Evolutionary conservation across 2,329 filamentous ascomycete species (phyloP), one percentile per base, ranked within the genome.

Genomic region (Nemania diffusa): DNA sequence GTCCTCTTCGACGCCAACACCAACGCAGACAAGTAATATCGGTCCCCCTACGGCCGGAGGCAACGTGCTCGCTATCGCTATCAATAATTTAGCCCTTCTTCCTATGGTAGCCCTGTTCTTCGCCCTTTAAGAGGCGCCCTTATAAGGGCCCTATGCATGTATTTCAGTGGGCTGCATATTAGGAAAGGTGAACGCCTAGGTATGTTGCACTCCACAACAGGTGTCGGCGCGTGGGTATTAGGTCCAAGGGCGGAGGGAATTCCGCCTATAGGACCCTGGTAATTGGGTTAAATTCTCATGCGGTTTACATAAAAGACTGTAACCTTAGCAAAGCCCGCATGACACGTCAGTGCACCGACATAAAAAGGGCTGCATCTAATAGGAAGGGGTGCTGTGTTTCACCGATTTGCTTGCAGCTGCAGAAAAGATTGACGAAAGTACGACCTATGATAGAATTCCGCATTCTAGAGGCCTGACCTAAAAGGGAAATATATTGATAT

Each of bases 41-140:
- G 34, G 32, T n/a, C 58, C 64, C 15, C 4, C 51, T 17, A 46
- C n/a, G 17, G 64, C 15, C 6, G 70, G 64, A 5, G 66, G 53
- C 24, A 55, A 32, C 52, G 42, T 34, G 9, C 24, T n/a, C n/a
- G n/a, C n/a, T n/a, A n/a, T 74, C 53, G 46, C 60, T 29, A 48
- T 67, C n/a, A 72, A 67, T 65, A 67, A 69, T 61, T 58, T 75
- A 6, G 72, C 70, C 5, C 64, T 75, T 17, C 67, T 70, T 1
- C 71, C 73, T 27, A 20, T 73, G 11, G 64, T 74, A 20, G 73
- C 66, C 24, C 57, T 70, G 4, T 58, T 73, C 57, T 60, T 76
- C 26, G 68, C 67, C 40, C 65, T 74, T 61, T 76, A 22, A 68
- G 44, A 20, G 15, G 29, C 20, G 20, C 32, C 32, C 34, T 26